Evolutionary conservation across 2,329 filamentous ascomycete genomes (phyloP), one percentile per base, ranked within the genome.

Genomic region (Aspergillus intermedius): DNA sequence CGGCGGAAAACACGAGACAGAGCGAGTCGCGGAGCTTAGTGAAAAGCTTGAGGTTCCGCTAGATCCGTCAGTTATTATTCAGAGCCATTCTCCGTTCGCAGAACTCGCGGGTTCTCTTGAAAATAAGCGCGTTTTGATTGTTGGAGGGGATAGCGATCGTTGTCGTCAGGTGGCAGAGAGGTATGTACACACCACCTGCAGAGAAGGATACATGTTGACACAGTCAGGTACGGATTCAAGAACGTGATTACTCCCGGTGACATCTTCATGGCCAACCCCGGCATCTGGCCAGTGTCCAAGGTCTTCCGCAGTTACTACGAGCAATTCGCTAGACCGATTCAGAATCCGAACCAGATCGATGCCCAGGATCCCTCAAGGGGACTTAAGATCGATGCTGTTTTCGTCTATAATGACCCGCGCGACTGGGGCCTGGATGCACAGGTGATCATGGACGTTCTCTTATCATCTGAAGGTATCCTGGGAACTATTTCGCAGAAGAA

Each of bases 381-480:
- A 15, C 77, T 91, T 43, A 90, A 88, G 59, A 86, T 98, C 57
- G 89, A 95, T 62, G 90, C 91, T 23, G 82, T 97, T 23, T 86
- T 97, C 61, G 86, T 96, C 5, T 96, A 91, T 77, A 95, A 95
- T 66, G 93, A 97, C 68, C 91, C 93, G 3, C 82, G 93, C 48
- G 93, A 98, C 73, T 98, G 93, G 93, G 90, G 87, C 1, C 78
- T 96, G 8, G 91, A 97, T 67, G 82, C 83, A 2, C 87, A 95
- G 64, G 74, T 97, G 58, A 86, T 97, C 49, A 69, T 86, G 47
- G 93, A 98, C 67, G 73, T 95, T 9, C 74, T 97, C 5, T 77
- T 95, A 37, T 95, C 91, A 0, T 76, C 81, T 15, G 60, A 77
- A n/a, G 93, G 93, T 15, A 81, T 88, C 49, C 65, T 95, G 3